Percentiles rank a stretch among this genome's conserved stretches.
phyloP scores from a whole-genome alignment of 2,329 filamentous ascomycete genomes.

The Venturia effusa region DNA sequence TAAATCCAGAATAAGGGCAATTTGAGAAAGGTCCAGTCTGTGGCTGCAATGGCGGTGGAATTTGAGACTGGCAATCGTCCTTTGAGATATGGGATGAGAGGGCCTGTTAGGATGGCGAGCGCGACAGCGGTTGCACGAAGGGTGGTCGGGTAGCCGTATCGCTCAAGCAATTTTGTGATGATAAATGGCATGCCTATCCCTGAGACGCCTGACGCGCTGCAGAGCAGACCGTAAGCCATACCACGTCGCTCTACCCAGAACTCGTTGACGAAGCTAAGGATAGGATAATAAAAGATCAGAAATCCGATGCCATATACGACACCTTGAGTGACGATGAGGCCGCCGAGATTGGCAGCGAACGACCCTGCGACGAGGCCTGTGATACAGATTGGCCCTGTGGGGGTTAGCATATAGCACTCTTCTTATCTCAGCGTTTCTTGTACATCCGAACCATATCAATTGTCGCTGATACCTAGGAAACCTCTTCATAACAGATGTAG shows the following conservation, averaged over 20 bases:
- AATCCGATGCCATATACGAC: slow-evolving; percentile 31
- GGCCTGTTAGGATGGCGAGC: slow-evolving; percentile 4
- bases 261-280: slow-evolving; percentile 31
- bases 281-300: slow-evolving; percentile 27
- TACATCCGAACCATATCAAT: slow-evolving; percentile 12
- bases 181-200: slow-evolving; percentile 13
- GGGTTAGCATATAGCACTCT: background rate
- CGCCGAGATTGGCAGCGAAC: slow-evolving; percentile 24
- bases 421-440: too few species aligned
- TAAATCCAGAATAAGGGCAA: slow-evolving; percentile 7
- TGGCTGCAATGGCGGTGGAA: background rate
- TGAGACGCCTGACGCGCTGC: slow-evolving; percentile 21
- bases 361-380: slow-evolving; percentile 23
- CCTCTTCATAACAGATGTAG: slow-evolving; percentile 6
- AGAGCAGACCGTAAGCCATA: slow-evolving; percentile 27
- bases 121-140: slow-evolving; percentile 8
- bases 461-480: slow-evolving; percentile 7
- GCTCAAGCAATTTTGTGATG: slow-evolving; percentile 6
- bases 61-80: background rate
- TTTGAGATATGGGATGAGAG: slow-evolving; percentile 5
- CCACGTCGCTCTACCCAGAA: slow-evolving; percentile 30
- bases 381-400: slow-evolving; percentile 13
- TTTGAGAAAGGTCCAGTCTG: slow-evolving; percentile 7
- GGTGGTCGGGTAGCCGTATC: slow-evolving; percentile 10
- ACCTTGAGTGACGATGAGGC: slow-evolving; percentile 31